A percentile compares a stretch with the other conserved stretches of the same genome.
Evolutionary conservation across 768 basidiomycete species (phyloP).

Genomic region (Leccinellum luteum): DNA sequence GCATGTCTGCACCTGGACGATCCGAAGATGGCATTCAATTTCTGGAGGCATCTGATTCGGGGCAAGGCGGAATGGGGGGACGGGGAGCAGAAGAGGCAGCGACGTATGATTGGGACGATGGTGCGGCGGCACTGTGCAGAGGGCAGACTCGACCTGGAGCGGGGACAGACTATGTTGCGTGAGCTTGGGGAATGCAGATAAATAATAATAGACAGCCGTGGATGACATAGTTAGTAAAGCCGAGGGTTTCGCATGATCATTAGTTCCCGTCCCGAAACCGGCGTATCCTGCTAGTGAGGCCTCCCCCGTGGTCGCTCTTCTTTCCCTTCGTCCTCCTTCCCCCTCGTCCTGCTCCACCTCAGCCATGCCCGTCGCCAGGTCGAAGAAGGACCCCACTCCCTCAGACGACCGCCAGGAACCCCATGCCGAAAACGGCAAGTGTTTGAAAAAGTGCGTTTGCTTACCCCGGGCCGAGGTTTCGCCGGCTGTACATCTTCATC

Average conservation of each 20-base stretch:
- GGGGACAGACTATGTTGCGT: slow-evolving; percentile 19
- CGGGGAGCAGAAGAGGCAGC: slow-evolving; percentile 40
- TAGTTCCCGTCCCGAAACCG: background rate
- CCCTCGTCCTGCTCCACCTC: slow-evolving; percentile 9
- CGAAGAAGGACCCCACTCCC: slow-evolving; percentile 61
- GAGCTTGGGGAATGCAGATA: slow-evolving; percentile 11
- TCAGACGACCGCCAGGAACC: slow-evolving; percentile 54
- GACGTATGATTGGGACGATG: slow-evolving; percentile 38
- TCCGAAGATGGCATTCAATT: slow-evolving; percentile 52
- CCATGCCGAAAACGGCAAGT: slow-evolving; percentile 66
- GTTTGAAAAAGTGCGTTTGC: slow-evolving; percentile 75
- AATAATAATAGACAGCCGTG: background rate
- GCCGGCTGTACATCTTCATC: slow-evolving; percentile 41
- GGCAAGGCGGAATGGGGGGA: slow-evolving; percentile 49
- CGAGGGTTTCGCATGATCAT: background rate
- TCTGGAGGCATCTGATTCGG: slow-evolving; percentile 53
- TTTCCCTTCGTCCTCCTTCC: slow-evolving; percentile 13
- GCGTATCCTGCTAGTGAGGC: background rate
- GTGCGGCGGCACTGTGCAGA: slow-evolving; percentile 30
- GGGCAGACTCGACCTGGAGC: slow-evolving; percentile 25
- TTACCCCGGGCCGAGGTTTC: slow-evolving; percentile 45
- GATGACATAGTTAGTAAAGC: background rate
- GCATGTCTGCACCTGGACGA: slow-evolving; percentile 49
- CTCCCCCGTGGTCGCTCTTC: background rate
- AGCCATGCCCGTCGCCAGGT: slow-evolving; percentile 62